Conservation (phyloP, 805 yeast genomes). For the Candida loeiensis region DNA sequence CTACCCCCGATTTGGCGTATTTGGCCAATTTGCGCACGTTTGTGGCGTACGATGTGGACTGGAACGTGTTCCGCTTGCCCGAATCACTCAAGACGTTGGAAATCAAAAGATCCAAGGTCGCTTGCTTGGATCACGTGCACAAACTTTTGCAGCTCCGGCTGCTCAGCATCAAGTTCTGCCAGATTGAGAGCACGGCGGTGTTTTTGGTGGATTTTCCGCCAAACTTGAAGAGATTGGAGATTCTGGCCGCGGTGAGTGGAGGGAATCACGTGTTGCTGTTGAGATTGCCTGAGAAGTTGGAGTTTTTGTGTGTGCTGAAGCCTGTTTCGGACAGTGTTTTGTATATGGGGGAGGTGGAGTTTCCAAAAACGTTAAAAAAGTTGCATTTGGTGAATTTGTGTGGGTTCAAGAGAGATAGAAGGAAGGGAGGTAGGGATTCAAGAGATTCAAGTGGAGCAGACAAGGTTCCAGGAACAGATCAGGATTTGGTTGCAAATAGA, state of each 20-base stretch:
- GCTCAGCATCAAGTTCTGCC: constrained; percentile 5
- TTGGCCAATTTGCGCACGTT: constrained; percentile 3
- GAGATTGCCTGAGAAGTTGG: constrained; percentile 2
- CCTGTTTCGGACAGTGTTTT: constrained; percentile 1
- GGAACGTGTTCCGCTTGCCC: constrained; percentile 5
- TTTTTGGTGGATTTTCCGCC: constrained; percentile 5
- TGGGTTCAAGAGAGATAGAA: too few species aligned
- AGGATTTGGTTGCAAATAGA: too few species aligned
- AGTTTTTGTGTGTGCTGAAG: constrained; percentile 4
- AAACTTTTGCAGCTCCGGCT: not conserved
- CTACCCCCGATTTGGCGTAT: constrained; percentile 1
- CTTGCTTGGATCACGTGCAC: constrained; percentile 1
- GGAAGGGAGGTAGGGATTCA: too few species aligned
- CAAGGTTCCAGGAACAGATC: too few species aligned
- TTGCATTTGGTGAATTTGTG: too few species aligned
- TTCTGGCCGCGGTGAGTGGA: constrained; percentile 4
- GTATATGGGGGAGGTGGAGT: too few species aligned
- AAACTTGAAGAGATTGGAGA: constrained; percentile 1
- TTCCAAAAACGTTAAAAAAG: too few species aligned
- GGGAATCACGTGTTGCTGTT: not conserved
- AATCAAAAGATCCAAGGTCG: not conserved
- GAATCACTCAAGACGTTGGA: constrained; percentile 1
- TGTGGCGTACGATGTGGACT: constrained; percentile 5
- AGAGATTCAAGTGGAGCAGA: too few species aligned
- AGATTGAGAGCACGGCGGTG: not conserved